Base-by-base conservation (phyloP, 331 rosid genomes). In the Quercus phellos region DNA sequence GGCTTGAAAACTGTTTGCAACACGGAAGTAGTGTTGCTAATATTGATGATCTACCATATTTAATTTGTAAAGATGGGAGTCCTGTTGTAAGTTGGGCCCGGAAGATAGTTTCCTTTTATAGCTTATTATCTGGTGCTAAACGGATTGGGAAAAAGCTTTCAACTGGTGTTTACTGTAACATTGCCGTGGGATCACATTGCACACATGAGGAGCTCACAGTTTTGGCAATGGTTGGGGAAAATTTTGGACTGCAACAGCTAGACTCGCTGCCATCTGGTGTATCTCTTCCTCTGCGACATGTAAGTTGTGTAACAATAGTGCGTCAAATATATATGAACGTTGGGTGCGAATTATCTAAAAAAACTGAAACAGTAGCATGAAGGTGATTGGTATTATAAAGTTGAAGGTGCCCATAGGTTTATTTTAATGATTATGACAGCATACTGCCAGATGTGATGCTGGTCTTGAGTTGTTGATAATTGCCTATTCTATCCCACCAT, bases 141-240 rank as follows among this genome's bases (percentile, higher is more conserved):
- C 86, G 80, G 83, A 60, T 74, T 22, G 99, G 97, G 70, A 92
- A 83, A 75, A 88, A 90, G 85, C 95, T 94, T 70, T 86, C 97
- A 46, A 86, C 94, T 78, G 99, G 97, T 73, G 92, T 92, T 79
- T 80, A 82, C 78, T 94, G 99, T 76, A 88, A 85, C 74, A 75
- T 94, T 79, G 88, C 88, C 78, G 80, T 3, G 42, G 99, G 99
- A 74, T 88, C 96, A 56, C 87, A 94, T 87, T 83, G 84, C 84
- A 89, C 94, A 59, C 88, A 84, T 55, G 99, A 92, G 89, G 96
- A 94, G 83, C 92, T 94, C 38, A 79, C 91, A 56, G 94, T 94
- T 73, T 87, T 94, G 87, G 97, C 97, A 55, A 90, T 94, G 99
- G 97, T 92, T 85, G 99, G 97, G 76, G 99, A 94, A 88, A 89